Base-by-base conservation (phyloP, 768 basidiomycete species). In the Steccherinum ochraceum region DNA sequence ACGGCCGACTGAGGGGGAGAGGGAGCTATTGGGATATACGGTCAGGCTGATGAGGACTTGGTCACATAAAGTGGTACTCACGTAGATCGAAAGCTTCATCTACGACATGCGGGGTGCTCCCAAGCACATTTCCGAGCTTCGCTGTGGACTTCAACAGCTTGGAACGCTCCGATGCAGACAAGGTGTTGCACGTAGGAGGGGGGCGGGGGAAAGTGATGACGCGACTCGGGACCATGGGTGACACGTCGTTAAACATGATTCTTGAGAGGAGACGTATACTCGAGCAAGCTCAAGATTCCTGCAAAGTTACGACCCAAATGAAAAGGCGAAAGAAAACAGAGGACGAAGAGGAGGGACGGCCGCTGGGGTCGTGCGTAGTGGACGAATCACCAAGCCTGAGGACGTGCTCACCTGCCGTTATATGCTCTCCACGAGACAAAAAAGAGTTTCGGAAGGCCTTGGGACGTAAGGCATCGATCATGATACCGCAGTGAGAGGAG, bases 111-210 rank as follows among this genome's bases (percentile, higher is more conserved):
- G 83, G 83, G 13, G 80, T 76, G 18, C 72, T 68, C 12, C 83
- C 83, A 11, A 85, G 66, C 11, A 85, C 64, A 42, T 78, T 74
- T 19, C 75, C 74, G 19, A 86, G 72, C 66, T 84, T 85, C 57
- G 73, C 77, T 19, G 80, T 75, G 21, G 76, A 74, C 24, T 80
- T 78, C 24, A 81, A 58, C 20, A 85, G 73, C 48, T 78, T 78
- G 7, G 70, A 61, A n/a, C 81, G 76, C 61, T 83, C 77, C 20
- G 71, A 58, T 1, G 71, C 54, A 5, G 77, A 75, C 46, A 81
- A 62, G 16, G 71, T 65, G 63, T 86, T 84, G 13, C 70, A 76
- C 20, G 83, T 86, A 0, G 81, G 80, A 3, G 83, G 82, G 3
- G 79, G 78, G 50, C 58, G 60, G n/a, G 66, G 64, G 48, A 56